A percentile compares a stretch with the other conserved stretches of the same genome.
phyloP scores from a whole-genome alignment of 257 asterid species.

The Ilex asprella region DNA sequence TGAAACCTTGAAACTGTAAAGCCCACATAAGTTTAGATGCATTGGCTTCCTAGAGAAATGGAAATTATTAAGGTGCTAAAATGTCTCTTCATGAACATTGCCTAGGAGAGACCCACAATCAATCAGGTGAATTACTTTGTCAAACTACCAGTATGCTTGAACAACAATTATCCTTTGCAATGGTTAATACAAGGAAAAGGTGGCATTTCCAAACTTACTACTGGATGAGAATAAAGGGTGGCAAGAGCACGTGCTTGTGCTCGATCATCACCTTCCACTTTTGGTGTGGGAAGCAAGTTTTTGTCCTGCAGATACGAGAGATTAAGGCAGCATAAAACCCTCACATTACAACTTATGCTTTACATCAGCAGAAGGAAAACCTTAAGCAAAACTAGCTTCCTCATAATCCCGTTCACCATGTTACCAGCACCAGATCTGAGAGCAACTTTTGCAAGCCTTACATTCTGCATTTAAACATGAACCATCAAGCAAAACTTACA shows the following conservation, averaged over 20 bases:
- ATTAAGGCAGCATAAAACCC: constrained; percentile 14
- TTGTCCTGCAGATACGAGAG: constrained; percentile 46
- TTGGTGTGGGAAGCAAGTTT: constrained; percentile 62
- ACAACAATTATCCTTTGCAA: background rate
- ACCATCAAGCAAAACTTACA: background rate
- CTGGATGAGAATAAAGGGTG: constrained; percentile 89
- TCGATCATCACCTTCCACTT: constrained; percentile 73
- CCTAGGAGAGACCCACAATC: no score
- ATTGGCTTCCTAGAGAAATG: no score
- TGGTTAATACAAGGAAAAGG: constrained; percentile 1
- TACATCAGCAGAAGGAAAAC: constrained; percentile 25
- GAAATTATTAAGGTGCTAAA: no score
- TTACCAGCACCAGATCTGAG: constrained; percentile 94
- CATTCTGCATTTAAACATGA: constrained; percentile 48
- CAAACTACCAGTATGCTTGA: background rate
- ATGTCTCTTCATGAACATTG: no score
- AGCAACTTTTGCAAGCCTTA: constrained; percentile 84
- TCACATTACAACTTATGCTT: constrained; percentile 6
- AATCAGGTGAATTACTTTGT: no score
- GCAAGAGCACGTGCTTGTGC: constrained; percentile 94
- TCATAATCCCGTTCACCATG: constrained; percentile 80
- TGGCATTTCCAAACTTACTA: constrained; percentile 41
- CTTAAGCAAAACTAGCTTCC: constrained; percentile 81
- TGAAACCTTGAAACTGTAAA: no score
- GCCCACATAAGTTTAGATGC: no score